These are phyloP conservation scores for Picea sitchensis DNA, from an alignment of 75 land plant species.

Conservation along the genomic window DNA sequence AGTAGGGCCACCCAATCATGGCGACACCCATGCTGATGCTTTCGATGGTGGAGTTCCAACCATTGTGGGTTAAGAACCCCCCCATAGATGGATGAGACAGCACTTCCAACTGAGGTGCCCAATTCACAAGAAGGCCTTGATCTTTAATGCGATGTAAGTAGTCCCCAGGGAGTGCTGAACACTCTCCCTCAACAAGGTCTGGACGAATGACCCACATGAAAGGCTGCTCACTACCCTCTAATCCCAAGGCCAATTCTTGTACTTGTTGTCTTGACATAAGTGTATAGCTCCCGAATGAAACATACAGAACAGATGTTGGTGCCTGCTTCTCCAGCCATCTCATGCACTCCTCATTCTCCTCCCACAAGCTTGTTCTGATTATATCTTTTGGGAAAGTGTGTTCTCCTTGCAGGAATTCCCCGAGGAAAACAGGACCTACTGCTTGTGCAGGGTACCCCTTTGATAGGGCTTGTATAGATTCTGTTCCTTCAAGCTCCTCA, in stretches of 20 bases:
- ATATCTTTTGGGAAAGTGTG: background rate
- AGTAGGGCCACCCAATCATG: constrained; percentile 18
- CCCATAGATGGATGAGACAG: constrained; percentile 20
- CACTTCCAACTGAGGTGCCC: constrained; percentile 21
- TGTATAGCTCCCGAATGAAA: constrained; percentile 28
- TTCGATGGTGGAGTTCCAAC: constrained; percentile 28
- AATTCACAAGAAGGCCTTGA: background rate
- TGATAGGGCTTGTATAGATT: background rate
- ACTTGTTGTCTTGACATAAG: constrained; percentile 11
- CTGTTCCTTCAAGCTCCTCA: constrained; percentile 4
- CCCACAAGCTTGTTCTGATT: constrained; percentile 11
- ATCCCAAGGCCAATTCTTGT: constrained; percentile 13
- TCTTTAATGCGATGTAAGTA: background rate
- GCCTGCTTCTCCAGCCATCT: constrained; percentile 20
- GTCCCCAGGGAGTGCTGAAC: background rate
- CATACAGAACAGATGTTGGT: constrained; percentile 12
- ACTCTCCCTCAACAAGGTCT: background rate
- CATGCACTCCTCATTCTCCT: constrained; percentile 11
- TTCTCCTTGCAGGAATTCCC: background rate
- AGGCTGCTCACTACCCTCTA: constrained; percentile 10
- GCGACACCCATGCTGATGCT: constrained; percentile 25
- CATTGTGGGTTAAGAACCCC: constrained; percentile 24
- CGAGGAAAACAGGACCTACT: background rate
- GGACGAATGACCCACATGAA: constrained; percentile 5
- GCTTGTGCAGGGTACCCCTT: constrained; percentile 1